Evolutionary conservation across 2,329 filamentous ascomycete genomes (phyloP).

Genomic region (Aschersonia sp.): DNA sequence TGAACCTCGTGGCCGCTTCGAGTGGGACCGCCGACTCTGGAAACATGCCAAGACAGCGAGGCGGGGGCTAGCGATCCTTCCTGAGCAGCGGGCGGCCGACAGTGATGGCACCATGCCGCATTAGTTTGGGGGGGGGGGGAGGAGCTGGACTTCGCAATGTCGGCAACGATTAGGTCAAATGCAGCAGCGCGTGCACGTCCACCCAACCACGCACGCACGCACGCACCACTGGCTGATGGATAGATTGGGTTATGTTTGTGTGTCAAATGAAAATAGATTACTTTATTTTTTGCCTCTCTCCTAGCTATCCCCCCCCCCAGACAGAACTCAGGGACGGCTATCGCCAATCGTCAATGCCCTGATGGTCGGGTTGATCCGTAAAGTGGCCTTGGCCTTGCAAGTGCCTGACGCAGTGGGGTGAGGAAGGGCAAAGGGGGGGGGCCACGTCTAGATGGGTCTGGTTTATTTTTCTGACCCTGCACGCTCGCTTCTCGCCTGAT

Average conservation of each 20-base stretch:
- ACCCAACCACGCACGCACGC: background rate
- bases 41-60: background rate
- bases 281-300: too few relatives aligned
- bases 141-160: background rate
- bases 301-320: too few relatives aligned
- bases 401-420: background rate
- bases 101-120: constrained; percentile 1
- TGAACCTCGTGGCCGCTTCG: constrained; percentile 2
- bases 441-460: too few relatives aligned
- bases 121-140: background rate
- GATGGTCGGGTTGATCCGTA: background rate
- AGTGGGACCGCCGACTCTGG: constrained; percentile 2
- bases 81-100: background rate
- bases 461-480: too few relatives aligned
- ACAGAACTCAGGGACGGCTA: too few relatives aligned
- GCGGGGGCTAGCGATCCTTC: background rate
- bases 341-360: too few relatives aligned
- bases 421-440: too few relatives aligned
- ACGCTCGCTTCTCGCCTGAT: too few relatives aligned
- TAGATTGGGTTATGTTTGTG: background rate
- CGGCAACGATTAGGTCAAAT: background rate
- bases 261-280: too few relatives aligned
- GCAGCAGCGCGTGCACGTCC: background rate
- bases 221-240: background rate
- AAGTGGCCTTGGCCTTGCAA: background rate